A percentile compares a stretch with the other conserved stretches of the same genome.
Conservation (phyloP, 108 stramenopile species). For the Skeletonema potamos region DNA sequence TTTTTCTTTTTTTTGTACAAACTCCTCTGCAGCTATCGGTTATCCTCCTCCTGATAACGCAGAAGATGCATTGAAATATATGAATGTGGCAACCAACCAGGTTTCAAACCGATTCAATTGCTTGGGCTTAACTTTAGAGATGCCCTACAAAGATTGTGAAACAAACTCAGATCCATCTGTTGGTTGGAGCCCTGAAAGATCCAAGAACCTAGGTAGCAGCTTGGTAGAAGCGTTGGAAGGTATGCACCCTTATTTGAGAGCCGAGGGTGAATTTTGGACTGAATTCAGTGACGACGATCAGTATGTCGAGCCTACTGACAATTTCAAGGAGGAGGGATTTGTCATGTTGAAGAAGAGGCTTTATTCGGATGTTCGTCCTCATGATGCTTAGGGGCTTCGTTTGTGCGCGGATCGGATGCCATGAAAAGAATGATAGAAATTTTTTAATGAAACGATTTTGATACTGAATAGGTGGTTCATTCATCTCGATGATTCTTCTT, state of each 20-base stretch:
- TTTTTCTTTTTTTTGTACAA: background rate
- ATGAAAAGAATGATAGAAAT: background rate
- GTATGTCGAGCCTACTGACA: constrained; percentile 66
- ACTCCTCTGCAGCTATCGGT: constrained; percentile 29
- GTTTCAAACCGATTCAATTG: constrained; percentile 79
- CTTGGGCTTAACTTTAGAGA: constrained; percentile 83
- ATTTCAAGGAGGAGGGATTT: constrained; percentile 50
- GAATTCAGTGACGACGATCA: constrained; percentile 55
- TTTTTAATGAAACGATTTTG: background rate
- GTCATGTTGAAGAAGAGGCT: constrained; percentile 45
- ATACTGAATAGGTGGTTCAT: too few species aligned
- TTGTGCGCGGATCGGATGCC: too few species aligned
- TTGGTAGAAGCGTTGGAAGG: constrained; percentile 71
- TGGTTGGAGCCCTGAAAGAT: constrained; percentile 69
- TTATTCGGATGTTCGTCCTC: constrained; percentile 47
- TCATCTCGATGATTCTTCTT: too few species aligned
- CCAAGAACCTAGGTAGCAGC: constrained; percentile 60
- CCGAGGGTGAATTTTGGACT: constrained; percentile 70
- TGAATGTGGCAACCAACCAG: constrained; percentile 86
- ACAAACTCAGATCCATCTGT: constrained; percentile 61
- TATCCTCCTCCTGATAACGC: constrained; percentile 66
- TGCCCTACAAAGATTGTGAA: constrained; percentile 89
- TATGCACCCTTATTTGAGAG: constrained; percentile 73
- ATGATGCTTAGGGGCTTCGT: background rate
- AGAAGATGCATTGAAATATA: constrained; percentile 49